Evolutionary conservation across 1,284 basidiomycete species (phyloP), one percentile per base, ranked within the genome.

Genomic region (Phellopilus nigrolimitatus): DNA sequence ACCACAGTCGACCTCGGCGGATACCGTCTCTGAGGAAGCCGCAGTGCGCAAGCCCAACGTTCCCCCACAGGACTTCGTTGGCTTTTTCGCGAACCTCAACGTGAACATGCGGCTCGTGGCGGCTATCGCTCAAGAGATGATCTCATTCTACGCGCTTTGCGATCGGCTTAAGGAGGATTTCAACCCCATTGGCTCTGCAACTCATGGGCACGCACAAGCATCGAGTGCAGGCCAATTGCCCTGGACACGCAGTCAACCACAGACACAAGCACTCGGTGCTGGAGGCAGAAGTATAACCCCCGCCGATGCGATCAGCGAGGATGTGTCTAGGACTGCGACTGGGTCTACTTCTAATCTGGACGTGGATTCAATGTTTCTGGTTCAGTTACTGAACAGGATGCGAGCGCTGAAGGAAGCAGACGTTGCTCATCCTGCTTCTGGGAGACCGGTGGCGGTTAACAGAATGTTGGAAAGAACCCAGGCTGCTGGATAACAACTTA

Each of bases 61-160:
- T n/a, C 70, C 74, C 19, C 76, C 55, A 21, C 80, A 84, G 57
- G 86, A 91, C 61, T 76, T 87, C 4, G 73, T 94, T 38, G 79
- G 82, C 2, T 97, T 95, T 64, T 80, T 98, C 51, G 84, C 93
- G 0, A 81, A 79, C 6, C 76, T 98, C 28, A 90, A 95, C 65
- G 83, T 97, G 34, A 91, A 86, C 42, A 75, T 95, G 58, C 78
- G 87, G 0, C 73, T 88, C 41, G 70, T 99, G 19, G 80, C 90
- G n/a, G 86, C 89, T 17, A 85, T 95, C 55, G 81, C 89, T 0
- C 94, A 97, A 65, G 90, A 97, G 67, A 91, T 98, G 59, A 77
- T 97, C 47, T 79, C 85, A 3, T 68, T 92, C n/a, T 97, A 97
- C 64, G 79, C 85, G 4, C 73, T 94, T 0, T 95, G 92, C 91